Base-by-base conservation (phyloP, 176 grass and related monocot species). In the Sorghum bicolor region DNA sequence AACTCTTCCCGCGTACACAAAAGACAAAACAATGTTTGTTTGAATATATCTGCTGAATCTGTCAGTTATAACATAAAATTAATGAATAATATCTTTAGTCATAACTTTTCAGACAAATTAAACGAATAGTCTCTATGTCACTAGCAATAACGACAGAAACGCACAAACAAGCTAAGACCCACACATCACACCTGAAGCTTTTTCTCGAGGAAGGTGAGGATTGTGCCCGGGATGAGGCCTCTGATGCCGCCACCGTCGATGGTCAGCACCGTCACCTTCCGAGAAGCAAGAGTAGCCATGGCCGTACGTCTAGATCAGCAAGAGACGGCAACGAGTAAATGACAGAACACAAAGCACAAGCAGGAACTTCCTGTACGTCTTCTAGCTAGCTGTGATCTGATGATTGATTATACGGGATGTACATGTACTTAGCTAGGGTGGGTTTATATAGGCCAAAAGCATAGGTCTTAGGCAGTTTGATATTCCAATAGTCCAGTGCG, bases 171-270 rank as follows among this genome's bases (percentile, higher is more conserved):
- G 37, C 37, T 7, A 41, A 10, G 38, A 39, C 8, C 38, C 6
- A 41, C 39, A 41, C 9, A 41, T 41, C n/a, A 0, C 34, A 80
- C 84, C 32, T 86, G 84, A 30, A 86, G 53, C 67, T 86, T 50
- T 44, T 16, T 8, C 65, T 87, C 85, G 0, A 87, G 85, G 79
- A 81, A 87, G 7, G 24, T 14, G 43, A 87, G 71, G 43, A 87
- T 64, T 2, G 85, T 82, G 26, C 43, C 78, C 2, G 85, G 85
- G 62, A 87, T 70, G 72, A 87, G 70, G 45, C 85, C 85, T 25
- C 85, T 64, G 17, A 87, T 76, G 44, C 85, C 85, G 6, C 85
- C 85, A 0, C 85, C 85, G 13, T 87, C 85, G 43, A 87, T 76
- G 71, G 60, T 68, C 8, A 86, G 68, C 36, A 86, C 57, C 20